These are phyloP conservation scores for Coemansia guatemalensis DNA, from an alignment of 192 early-diverging fungal species.

Conservation along the genomic window DNA sequence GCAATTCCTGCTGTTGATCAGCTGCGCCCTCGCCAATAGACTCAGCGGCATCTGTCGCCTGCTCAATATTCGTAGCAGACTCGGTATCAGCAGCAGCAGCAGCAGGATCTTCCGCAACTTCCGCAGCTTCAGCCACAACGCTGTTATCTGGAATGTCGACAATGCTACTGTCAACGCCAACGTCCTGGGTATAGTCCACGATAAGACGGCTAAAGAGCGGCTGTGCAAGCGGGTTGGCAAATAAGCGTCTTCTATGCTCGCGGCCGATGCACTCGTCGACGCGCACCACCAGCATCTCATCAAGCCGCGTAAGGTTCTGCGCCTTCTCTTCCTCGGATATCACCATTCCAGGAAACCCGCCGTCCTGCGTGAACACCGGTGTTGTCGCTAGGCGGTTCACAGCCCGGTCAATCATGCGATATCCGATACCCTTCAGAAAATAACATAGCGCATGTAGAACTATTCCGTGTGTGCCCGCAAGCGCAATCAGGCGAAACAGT, in stretches of 20 bases:
- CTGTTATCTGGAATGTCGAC: not conserved
- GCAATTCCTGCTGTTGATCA: not conserved
- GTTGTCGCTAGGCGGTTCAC: constrained; percentile 26
- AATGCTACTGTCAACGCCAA: not conserved
- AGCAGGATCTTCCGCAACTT: not conserved
- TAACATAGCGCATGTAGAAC: constrained; percentile 23
- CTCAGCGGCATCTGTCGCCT: not conserved
- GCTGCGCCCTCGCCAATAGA: not conserved
- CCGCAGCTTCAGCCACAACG: not conserved
- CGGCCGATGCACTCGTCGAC: constrained; percentile 41
- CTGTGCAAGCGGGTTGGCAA: constrained; percentile 31
- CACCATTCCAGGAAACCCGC: constrained; percentile 26
- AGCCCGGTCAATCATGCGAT: constrained; percentile 11
- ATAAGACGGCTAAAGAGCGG: constrained; percentile 24
- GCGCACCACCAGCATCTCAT: constrained; percentile 19
- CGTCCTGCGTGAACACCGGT: constrained; percentile 17
- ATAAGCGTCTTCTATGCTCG: constrained; percentile 45
- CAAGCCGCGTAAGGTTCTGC: constrained; percentile 12
- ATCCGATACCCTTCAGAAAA: constrained; percentile 10
- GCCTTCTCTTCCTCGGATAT: constrained; percentile 9
- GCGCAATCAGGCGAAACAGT: constrained; percentile 42
- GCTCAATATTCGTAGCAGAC: not conserved
- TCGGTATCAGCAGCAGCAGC: not conserved
- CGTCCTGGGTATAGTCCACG: constrained; percentile 2
- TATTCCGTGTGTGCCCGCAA: constrained; percentile 33